phyloP scores from a whole-genome alignment of 2,329 filamentous ascomycete species.

The Verticillium nonalfalfae region DNA sequence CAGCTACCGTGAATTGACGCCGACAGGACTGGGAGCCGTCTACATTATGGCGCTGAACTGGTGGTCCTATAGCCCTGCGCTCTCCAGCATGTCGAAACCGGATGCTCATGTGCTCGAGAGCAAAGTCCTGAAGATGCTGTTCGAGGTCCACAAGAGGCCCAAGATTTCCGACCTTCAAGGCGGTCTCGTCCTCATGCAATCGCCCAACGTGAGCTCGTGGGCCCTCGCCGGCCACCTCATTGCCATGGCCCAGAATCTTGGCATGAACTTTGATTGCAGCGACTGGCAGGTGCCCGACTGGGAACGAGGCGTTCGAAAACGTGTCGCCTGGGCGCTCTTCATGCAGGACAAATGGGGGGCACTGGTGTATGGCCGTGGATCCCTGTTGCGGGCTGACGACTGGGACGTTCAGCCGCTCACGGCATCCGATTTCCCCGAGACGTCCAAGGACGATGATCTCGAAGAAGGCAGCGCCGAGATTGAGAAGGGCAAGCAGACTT shows the following conservation, averaged over 20 bases:
- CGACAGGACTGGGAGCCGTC: constrained; percentile 42
- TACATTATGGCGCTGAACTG: constrained; percentile 46
- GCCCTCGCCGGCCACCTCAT: constrained; percentile 33
- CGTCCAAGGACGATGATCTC: constrained; percentile 16
- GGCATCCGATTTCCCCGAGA: constrained; percentile 17
- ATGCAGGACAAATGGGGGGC: constrained; percentile 54
- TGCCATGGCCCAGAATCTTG: constrained; percentile 40
- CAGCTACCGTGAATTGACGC: constrained; percentile 43
- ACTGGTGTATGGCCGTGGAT: constrained; percentile 44
- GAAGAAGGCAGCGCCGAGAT: constrained; percentile 26
- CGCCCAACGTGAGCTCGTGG: constrained; percentile 24
- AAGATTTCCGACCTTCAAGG: constrained; percentile 37
- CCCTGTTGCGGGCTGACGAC: constrained; percentile 40
- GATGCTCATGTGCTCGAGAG: constrained; percentile 24
- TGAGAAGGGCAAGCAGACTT: constrained; percentile 30
- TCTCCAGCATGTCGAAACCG: constrained; percentile 33
- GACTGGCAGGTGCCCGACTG: constrained; percentile 46
- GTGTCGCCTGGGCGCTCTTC: constrained; percentile 50
- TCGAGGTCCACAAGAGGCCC: constrained; percentile 27
- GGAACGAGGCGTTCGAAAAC: constrained; percentile 47
- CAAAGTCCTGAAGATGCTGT: constrained; percentile 24
- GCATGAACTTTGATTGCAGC: constrained; percentile 45
- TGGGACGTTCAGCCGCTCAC: constrained; percentile 35
- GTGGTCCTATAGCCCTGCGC: constrained; percentile 40
- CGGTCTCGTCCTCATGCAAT: constrained; percentile 34